These are phyloP conservation scores for Odontarrhena argentea DNA, from an alignment of 345 rosid genomes.

Conservation along the genomic window DNA sequence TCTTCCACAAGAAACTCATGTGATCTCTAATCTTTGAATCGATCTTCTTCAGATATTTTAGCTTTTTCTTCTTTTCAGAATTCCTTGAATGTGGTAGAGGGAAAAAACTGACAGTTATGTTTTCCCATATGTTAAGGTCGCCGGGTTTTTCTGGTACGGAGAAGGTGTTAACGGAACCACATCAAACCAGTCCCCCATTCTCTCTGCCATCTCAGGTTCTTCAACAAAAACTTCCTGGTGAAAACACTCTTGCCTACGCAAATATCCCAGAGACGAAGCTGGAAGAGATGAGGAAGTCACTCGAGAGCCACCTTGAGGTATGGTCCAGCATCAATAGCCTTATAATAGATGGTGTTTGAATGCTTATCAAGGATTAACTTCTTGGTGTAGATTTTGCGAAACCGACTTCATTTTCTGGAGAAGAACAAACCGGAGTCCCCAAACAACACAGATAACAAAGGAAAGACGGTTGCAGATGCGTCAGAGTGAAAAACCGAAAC, in stretches of 20 bases:
- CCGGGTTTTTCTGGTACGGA: conserved; percentile 23
- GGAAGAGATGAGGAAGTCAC: conserved; percentile 62
- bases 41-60: conserved; percentile 1
- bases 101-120: conserved; percentile 13
- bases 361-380: background rate
- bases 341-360: conserved; percentile 3
- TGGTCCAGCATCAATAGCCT: conserved; percentile 12
- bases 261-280: conserved; percentile 42
- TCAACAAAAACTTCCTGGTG: conserved; percentile 25
- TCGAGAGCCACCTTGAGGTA: conserved; percentile 76
- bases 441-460: conserved; percentile 28
- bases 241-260: conserved; percentile 23
- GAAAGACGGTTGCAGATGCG: conserved; percentile 28
- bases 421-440: conserved; percentile 23
- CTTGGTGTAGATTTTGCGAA: conserved; percentile 35
- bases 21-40: background rate
- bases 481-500: background rate
- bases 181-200: conserved; percentile 11
- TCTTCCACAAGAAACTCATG: background rate
- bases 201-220: conserved; percentile 13
- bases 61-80: background rate
- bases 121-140: conserved; percentile 22
- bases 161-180: conserved; percentile 19
- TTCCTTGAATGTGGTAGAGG: conserved; percentile 2
- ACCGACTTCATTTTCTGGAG: conserved; percentile 34